Evolutionary conservation across 495 filamentous ascomycete species (phyloP), one percentile per base, ranked within the genome.

Genomic region (Cenococcum geophilum): DNA sequence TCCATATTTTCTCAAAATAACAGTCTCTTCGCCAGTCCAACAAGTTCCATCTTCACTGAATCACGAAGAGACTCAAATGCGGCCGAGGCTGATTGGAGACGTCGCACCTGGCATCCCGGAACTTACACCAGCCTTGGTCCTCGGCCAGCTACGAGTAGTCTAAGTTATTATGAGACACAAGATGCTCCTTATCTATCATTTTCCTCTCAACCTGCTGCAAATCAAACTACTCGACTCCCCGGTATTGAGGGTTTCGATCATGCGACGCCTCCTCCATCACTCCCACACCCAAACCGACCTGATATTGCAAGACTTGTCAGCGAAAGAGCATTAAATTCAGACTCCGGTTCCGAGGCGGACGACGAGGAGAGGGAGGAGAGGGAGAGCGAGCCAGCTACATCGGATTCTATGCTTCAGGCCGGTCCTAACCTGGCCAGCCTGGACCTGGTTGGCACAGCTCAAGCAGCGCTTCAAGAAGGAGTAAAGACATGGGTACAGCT

Each of bases 221-320:
- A 65, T 56, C 81, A 82, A 65, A 68, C 76, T 0, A 73, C 86
- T 20, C 83, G 89, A 27, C 75, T 96, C 23, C 91, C 91, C 0
- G 91, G 91, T 8, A 96, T 96, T 64, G 89, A 93, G 68, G 92
- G 89, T 37, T 95, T 96, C 63, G 90, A 92, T 69, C 84, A 87
- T 51, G 78, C 86, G 5, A 82, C 82, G 5, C 75, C 79, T 36
- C 80, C 82, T 45, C 80, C 84, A 6, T 80, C 88, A 2, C 86
- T 89, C 5, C 80, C 85, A 2, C 70, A 12, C 71, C 72, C 43
- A 63, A 62, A 55, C 54, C 69, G 11, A 76, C 69, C 68, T 14
- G 71, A 73, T 42, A 70, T 73, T 42, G 67, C 71, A 51, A 52
- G 54, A 49, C 36, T 56, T 51, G 69, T 60, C 40, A 66, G 64